Evolutionary conservation across 1,284 basidiomycete genomes (phyloP).

Genomic region (Leccinum subrobustum): DNA sequence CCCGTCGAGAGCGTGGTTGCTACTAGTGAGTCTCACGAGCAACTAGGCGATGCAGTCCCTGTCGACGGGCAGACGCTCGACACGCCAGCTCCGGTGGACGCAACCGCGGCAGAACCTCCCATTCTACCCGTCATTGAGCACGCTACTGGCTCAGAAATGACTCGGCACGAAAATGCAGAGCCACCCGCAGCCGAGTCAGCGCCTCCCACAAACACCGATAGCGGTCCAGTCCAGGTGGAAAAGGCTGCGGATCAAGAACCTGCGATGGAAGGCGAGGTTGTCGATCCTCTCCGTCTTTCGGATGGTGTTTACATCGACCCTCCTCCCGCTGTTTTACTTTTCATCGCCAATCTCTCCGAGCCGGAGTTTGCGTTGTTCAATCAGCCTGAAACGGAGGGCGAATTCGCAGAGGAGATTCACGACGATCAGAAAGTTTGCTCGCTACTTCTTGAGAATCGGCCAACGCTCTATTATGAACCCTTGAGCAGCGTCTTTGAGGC

Average conservation of each 20-base stretch:
- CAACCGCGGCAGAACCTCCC: no score
- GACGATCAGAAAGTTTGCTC: constrained; percentile 22
- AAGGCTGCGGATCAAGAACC: constrained; percentile 9
- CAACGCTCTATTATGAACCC: constrained; percentile 73
- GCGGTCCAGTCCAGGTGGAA: constrained; percentile 10
- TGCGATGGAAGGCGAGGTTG: constrained; percentile 10
- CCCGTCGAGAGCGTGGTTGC: no score
- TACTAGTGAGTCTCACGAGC: no score
- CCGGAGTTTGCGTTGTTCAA: constrained; percentile 60
- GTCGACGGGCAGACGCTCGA: no score
- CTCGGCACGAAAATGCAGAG: constrained; percentile 13
- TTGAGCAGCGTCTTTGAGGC: constrained; percentile 65
- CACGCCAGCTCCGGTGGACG: no score
- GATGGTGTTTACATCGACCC: constrained; percentile 73
- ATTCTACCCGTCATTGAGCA: constrained; percentile 5
- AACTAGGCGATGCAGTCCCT: no score
- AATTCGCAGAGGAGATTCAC: constrained; percentile 23
- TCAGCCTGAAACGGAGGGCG: constrained; percentile 32
- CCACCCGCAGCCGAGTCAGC: constrained; percentile 9
- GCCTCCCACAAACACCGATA: constrained; percentile 1
- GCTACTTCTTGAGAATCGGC: constrained; percentile 56
- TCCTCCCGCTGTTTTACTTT: constrained; percentile 67
- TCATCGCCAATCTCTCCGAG: constrained; percentile 43
- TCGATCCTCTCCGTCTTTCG: constrained; percentile 63
- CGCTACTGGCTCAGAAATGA: constrained; percentile 4